Evolutionary conservation across 345 rosid genomes (phyloP), one percentile per base, ranked within the genome.

Genomic region (Aquilaria malaccensis): DNA sequence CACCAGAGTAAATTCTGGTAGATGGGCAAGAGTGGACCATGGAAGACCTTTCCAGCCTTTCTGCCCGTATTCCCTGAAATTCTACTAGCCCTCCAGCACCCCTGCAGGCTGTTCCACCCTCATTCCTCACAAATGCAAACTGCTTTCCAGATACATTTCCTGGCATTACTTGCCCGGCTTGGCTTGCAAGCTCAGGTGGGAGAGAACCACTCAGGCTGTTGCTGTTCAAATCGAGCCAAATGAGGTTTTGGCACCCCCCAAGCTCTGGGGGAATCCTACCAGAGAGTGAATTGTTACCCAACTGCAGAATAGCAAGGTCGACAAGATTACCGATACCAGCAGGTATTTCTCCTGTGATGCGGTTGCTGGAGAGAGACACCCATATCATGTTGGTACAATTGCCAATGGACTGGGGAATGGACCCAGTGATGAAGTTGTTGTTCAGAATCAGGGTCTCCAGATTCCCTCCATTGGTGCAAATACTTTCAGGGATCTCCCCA

Each of bases 11-110:
- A 62, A 93, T 85, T 53, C 98, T 68, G 13, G 97, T 93, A 1
- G 87, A 77, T 3, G 97, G 80, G 67, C 98, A 93, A 33, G 96
- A 89, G 63, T 93, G 98, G 68, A 85, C 89, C 86, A 85, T 89
- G 0, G 96, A 87, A 54, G 87, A 80, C 61, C 65, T 75, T 73
- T 85, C 87, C 69, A 93, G 66, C 31, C 87, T 84, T 45, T 76
- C 79, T 1, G 79, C 57, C 2, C 98, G 87, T 50, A 93, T 85
- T 43, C 96, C 98, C 70, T 85, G 88, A 50, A 89, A 89, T 69
- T 93, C 98, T 10, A 89, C 87, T 33, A 93, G 70, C n/a, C 98
- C 98, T 1, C 98, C 98, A 15, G 98, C 98, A 61, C 98, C 98
- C 69, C 98, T 77, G 58, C 98, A 93, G 30, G 90, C 78, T 9